Conservation (phyloP, 176 grass and related monocot genomes). For the maize (Zea mays) region Zm-B73-REFERENCE-NAM-5.0 NC_050103.1:94248001-94248500, state of each 20-base stretch:
- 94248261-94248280: background rate
- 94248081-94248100: no score
- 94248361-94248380: background rate
- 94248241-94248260: background rate
- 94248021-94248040: no score
- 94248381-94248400: background rate
- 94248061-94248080: no score
- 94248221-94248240: constrained; percentile 1
- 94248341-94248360: background rate
- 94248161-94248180: background rate
- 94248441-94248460: background rate
- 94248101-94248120: no score
- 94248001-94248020: no score
- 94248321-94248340: constrained; percentile 18
- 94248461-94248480: background rate
- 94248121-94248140: no score
- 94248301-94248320: background rate
- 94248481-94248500: background rate
- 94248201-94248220: background rate
- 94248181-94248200: background rate
- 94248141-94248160: background rate
- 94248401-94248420: background rate
- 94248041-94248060: no score
- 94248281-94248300: background rate
- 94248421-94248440: constrained; percentile 24